phyloP scores from a whole-genome alignment of 1,139 yeast genomes.

The Kluyveromyces marxianus region DNA sequence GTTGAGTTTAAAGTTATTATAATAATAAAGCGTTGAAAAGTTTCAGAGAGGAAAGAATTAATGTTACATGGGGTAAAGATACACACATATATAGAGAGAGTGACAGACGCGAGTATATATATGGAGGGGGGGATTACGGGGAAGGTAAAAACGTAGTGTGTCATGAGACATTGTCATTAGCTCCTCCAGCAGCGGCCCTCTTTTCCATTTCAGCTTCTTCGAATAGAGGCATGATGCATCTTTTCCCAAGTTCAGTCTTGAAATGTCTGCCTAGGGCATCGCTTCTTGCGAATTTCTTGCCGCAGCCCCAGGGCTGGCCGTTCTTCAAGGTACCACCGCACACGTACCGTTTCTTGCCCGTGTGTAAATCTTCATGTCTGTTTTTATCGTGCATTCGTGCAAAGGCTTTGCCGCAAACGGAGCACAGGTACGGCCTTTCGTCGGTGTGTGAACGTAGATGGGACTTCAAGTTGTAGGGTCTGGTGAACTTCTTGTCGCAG shows the following conservation, averaged over 20 bases:
- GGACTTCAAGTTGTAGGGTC: conserved; percentile 88
- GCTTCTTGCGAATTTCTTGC: conserved; percentile 86
- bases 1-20: too few species aligned
- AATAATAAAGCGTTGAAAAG: too few species aligned
- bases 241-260: conserved; percentile 86
- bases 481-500: conserved; percentile 80
- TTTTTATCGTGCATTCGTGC: conserved; percentile 94
- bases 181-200: background rate
- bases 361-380: conserved; percentile 87
- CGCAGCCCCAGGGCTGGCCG: conserved; percentile 74
- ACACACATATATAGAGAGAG: too few species aligned
- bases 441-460: conserved; percentile 91
- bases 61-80: background rate
- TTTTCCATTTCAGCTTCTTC: conserved; percentile 54
- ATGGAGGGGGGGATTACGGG: background rate
- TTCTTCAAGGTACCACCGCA: conserved; percentile 67
- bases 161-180: too few species aligned
- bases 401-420: conserved; percentile 86
- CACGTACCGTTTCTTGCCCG: conserved; percentile 82
- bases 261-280: conserved; percentile 93
- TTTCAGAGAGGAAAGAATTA: background rate
- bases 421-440: conserved; percentile 84
- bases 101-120: background rate
- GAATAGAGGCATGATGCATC: conserved; percentile 65
- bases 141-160: background rate